Evolutionary conservation across 2,329 filamentous ascomycete genomes (phyloP), one percentile per base, ranked within the genome.

Genomic region (Corinectria fuckeliana): DNA sequence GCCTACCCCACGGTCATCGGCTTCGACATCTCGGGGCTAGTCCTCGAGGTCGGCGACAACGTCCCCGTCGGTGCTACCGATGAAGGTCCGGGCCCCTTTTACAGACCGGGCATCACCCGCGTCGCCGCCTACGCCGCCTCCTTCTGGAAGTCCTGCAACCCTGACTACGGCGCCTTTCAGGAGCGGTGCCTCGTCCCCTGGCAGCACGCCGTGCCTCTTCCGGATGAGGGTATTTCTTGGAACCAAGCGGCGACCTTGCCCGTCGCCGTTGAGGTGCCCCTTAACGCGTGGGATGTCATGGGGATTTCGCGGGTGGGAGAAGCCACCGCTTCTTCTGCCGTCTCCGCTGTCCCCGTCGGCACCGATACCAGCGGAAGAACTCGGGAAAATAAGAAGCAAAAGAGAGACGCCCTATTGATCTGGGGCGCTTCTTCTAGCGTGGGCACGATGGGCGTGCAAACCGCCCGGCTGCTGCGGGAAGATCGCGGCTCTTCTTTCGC

Each of bases 161-260:
- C 79, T 2, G 71, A 83, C 68, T 81, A 84, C 61, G 80, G 83
- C 34, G 71, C 71, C 6, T 82, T 81, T 44, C 80, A 82, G 53
- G 76, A 80, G 39, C 67, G 67, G 1, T 79, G 75, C 3, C 66
- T 82, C 10, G 69, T 82, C 3, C 75, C 76, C 2, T 80, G 76
- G 69, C 75, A 78, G 57, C 77, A 81, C 48, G 75, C 65, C 5
- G 50, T 74, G 18, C 67, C 73, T 4, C 68, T 81, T 53, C 74
- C 73, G 0, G 71, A 75, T 3, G 36, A 66, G 0, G 25, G 11
- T 0, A 65, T 80, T 0, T 75, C 75, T 5, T 80, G 76, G 75
- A 76, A 77, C 23, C 54, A 76, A 0, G 78, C 78, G 14, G 78
- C 77, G 21, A 78, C 71, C 0, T 57, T 80, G 28, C 77, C 77